Evolutionary conservation across 164 flowering plant genomes (phyloP).

Genomic region (Nymphaea colorata): DNA sequence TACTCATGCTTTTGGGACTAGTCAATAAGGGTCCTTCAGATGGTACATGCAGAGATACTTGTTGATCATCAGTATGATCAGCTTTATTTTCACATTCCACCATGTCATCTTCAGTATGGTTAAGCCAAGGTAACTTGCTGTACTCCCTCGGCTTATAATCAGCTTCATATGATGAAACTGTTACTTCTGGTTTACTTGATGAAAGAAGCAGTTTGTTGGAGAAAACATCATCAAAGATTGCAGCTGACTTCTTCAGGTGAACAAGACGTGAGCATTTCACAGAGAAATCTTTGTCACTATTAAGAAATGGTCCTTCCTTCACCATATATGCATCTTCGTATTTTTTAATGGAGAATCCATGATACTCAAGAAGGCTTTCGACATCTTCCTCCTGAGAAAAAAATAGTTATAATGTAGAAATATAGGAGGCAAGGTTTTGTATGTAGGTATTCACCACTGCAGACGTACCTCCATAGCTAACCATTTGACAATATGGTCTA

Average conservation of each 20-base stretch:
- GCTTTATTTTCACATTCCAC: slow-evolving; percentile 17
- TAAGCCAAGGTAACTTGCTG: slow-evolving; percentile 3
- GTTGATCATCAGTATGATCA: slow-evolving; percentile 13
- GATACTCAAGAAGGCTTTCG: slow-evolving; percentile 56
- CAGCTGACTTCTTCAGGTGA: slow-evolving; percentile 52
- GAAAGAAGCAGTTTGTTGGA: slow-evolving; percentile 3
- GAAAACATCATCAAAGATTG: slow-evolving; percentile 52
- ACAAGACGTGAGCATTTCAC: slow-evolving; percentile 76
- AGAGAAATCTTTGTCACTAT: slow-evolving; percentile 49
- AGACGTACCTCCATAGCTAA: slow-evolving; percentile 78
- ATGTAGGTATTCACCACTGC: background rate
- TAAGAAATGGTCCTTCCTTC: slow-evolving; percentile 74
- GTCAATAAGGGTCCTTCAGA: background rate
- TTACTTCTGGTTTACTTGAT: background rate
- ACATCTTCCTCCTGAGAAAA: slow-evolving; percentile 65
- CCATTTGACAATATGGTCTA: slow-evolving; percentile 61
- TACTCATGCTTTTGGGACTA: background rate
- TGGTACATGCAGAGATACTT: background rate
- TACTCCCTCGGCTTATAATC: background rate
- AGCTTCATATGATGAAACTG: slow-evolving; percentile 6
- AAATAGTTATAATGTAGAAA: slow-evolving; percentile 2
- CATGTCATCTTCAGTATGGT: slow-evolving; percentile 37
- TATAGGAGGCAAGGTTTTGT: background rate
- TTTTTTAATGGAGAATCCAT: slow-evolving; percentile 70
- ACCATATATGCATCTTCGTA: slow-evolving; percentile 89